These are phyloP conservation scores for Leptomonas pyrrhocoris DNA, from an alignment of 208 protist genomes.

Conservation along the genomic window DNA sequence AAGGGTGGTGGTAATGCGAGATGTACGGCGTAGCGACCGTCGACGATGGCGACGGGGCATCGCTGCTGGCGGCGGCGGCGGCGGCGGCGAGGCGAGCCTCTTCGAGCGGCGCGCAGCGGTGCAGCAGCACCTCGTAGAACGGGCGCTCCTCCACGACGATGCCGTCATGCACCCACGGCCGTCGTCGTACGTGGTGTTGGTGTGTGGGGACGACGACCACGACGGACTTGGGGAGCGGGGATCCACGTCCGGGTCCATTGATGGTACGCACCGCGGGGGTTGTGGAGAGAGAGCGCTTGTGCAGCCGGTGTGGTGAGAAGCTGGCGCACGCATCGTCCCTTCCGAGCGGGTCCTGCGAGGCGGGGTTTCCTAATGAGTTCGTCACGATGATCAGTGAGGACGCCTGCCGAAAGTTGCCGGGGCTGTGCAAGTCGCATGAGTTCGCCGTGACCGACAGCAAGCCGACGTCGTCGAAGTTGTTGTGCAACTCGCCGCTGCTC, in stretches of 20 bases:
- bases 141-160: slow-evolving; percentile 37
- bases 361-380: neutral
- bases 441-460: neutral
- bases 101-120: slow-evolving; percentile 30
- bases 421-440: slow-evolving; percentile 1
- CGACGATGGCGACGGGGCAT: too few relatives aligned
- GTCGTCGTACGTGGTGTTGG: slow-evolving; percentile 32
- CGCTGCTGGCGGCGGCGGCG: neutral
- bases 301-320: slow-evolving; percentile 14
- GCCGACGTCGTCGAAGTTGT: slow-evolving; percentile 14
- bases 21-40: slow-evolving; percentile 3
- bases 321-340: neutral
- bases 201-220: slow-evolving; percentile 19
- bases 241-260: neutral
- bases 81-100: slow-evolving; percentile 3
- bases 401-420: neutral
- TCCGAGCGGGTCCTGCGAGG: slow-evolving; percentile 8
- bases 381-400: slow-evolving; percentile 17
- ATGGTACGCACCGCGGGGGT: slow-evolving; percentile 1
- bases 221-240: neutral
- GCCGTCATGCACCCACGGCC: slow-evolving; percentile 38
- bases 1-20: slow-evolving; percentile 40
- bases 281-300: slow-evolving; percentile 10
- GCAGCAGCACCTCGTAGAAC: slow-evolving; percentile 56
- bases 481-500: neutral